These are phyloP conservation scores for Oenanthe sinensis DNA, from an alignment of 129 eudicot genomes.

Conservation along the genomic window DNA sequence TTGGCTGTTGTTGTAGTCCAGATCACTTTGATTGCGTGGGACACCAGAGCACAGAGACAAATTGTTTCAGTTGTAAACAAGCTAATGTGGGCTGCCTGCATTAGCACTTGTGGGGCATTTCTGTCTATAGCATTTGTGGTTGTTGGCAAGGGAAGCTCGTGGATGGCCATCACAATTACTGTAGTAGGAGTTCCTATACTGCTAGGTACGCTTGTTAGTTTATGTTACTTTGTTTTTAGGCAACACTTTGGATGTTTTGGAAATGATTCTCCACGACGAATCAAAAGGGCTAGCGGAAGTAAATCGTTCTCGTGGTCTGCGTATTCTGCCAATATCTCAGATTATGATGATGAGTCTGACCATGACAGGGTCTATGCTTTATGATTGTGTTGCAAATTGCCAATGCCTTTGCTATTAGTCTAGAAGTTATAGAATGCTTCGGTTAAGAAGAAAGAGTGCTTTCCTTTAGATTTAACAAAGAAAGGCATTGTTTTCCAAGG, in stretches of 20 bases:
- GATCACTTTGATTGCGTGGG: conserved; percentile 84
- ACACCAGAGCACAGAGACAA: conserved; percentile 65
- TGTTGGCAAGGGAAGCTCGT: conserved; percentile 57
- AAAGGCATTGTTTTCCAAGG: neutral
- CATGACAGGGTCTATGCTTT: conserved; percentile 8
- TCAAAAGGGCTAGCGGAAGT: conserved; percentile 68
- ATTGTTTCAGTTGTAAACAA: conserved; percentile 76
- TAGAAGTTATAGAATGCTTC: neutral
- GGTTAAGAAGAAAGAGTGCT: neutral
- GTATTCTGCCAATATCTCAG: conserved; percentile 67
- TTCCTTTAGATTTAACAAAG: neutral
- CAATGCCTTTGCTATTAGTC: neutral
- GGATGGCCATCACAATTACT: conserved; percentile 78
- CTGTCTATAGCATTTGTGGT: conserved; percentile 75
- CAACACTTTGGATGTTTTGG: conserved; percentile 15
- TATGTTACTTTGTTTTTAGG: conserved; percentile 73
- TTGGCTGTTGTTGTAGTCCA: conserved; percentile 89
- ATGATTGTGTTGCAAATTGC: conserved; percentile 10
- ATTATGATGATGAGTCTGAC: conserved; percentile 26
- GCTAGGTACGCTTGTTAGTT: conserved; percentile 54
- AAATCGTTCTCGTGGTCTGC: conserved; percentile 78
- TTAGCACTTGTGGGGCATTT: conserved; percentile 86
- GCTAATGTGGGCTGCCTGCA: conserved; percentile 90
- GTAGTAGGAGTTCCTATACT: conserved; percentile 63
- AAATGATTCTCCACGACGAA: neutral